Percentiles rank a stretch among this genome's conserved stretches.
phyloP scores from a whole-genome alignment of 2,329 filamentous ascomycete genomes.

The Aspergillus hiratsukae region DNA sequence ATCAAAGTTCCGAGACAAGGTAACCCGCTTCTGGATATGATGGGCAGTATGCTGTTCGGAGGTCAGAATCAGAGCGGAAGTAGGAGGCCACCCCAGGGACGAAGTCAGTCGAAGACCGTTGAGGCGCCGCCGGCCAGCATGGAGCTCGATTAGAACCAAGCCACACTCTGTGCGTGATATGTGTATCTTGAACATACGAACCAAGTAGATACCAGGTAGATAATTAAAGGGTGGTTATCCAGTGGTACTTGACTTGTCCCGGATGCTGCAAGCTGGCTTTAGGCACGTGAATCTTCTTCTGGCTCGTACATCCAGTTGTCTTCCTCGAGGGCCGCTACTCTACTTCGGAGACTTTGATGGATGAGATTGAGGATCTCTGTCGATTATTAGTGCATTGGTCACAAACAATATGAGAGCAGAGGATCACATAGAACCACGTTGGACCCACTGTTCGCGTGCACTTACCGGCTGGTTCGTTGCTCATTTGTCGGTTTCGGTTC shows the following conservation, averaged over 20 bases:
- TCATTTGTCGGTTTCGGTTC: slow-evolving; percentile 48
- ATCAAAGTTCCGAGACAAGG: slow-evolving; percentile 83
- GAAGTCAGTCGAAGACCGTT: slow-evolving; percentile 41
- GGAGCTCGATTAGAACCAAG: slow-evolving; percentile 39
- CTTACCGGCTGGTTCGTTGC: slow-evolving; percentile 61
- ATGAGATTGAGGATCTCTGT: slow-evolving; percentile 66
- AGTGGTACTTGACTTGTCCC: neutral
- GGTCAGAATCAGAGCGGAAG: slow-evolving; percentile 44
- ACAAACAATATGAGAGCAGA: neutral
- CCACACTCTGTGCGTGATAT: slow-evolving; percentile 1
- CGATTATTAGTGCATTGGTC: neutral
- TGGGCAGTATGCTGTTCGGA: slow-evolving; percentile 89
- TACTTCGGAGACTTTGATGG: slow-evolving; percentile 64
- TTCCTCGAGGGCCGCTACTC: slow-evolving; percentile 69
- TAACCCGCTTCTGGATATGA: slow-evolving; percentile 96
- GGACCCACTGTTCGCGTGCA: slow-evolving; percentile 1
- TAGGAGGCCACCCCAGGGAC: slow-evolving; percentile 32
- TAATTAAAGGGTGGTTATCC: neutral
- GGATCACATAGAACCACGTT: neutral
- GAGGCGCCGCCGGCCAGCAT: slow-evolving; percentile 42
- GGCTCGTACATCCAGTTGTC: slow-evolving; percentile 91
- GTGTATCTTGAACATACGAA: slow-evolving; percentile 4
- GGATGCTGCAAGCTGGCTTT: slow-evolving; percentile 12
- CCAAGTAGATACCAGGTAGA: neutral
- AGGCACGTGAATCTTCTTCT: slow-evolving; percentile 48